These are phyloP conservation scores for Penicillium samsonianum DNA, from an alignment of 495 filamentous ascomycete genomes.

Conservation along the genomic window DNA sequence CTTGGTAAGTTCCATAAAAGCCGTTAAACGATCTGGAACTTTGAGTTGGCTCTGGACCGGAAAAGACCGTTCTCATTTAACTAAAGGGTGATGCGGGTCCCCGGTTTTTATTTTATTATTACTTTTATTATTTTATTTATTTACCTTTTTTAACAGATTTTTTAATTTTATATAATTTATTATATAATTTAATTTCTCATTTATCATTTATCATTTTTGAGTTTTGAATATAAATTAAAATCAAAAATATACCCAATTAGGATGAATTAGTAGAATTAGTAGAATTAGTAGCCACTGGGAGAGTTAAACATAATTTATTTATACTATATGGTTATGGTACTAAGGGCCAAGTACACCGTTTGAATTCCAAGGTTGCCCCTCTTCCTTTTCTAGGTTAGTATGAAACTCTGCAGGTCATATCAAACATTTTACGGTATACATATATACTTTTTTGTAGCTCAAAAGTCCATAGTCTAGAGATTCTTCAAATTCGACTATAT, in stretches of 20 bases:
- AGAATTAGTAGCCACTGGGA: no score
- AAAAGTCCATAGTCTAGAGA: no score
- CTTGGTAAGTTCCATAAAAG: no score
- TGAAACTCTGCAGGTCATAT: conserved; percentile 7
- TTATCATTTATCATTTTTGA: no score
- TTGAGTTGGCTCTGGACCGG: conserved; percentile 30
- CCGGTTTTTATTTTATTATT: neutral
- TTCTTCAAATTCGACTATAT: no score
- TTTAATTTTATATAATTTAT: neutral
- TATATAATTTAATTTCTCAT: neutral
- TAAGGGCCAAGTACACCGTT: no score
- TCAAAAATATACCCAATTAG: neutral
- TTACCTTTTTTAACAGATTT: neutral
- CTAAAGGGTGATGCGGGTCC: conserved; percentile 29
- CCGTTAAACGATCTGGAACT: conserved; percentile 30
- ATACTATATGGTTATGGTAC: no score
- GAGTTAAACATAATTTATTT: no score
- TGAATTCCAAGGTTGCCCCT: conserved; percentile 5
- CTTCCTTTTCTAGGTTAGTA: conserved; percentile 14
- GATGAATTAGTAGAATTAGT: neutral
- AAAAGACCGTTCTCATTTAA: conserved; percentile 24
- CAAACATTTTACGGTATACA: neutral
- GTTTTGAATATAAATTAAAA: no score
- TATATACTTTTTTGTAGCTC: no score
- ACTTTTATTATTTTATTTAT: neutral